Conservation (phyloP, 495 filamentous ascomycete genomes). For the Tuber calosporum region DNA sequence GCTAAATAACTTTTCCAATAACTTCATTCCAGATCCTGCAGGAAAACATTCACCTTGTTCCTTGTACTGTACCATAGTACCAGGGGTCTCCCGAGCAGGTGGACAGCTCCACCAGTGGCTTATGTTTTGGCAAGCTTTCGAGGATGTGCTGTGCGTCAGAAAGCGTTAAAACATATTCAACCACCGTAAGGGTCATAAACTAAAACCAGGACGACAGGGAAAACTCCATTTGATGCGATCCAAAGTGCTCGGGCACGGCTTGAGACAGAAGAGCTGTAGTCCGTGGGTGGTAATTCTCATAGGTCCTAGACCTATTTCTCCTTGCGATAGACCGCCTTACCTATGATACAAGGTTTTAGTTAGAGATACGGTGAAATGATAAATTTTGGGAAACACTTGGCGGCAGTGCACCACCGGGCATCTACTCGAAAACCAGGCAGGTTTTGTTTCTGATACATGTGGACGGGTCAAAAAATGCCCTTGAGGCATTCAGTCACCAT, state of each 20-base stretch:
- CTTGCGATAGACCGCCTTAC: neutral
- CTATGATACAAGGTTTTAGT: neutral
- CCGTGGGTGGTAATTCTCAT: neutral
- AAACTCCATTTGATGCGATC: neutral
- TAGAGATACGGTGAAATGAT: neutral
- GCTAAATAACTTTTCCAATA: too few relatives aligned
- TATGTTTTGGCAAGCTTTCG: neutral
- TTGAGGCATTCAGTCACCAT: neutral
- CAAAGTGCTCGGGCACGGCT: too few relatives aligned
- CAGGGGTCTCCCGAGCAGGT: neutral
- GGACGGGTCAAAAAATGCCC: neutral
- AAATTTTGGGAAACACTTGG: neutral
- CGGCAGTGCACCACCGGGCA: constrained; percentile 1
- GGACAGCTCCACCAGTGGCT: neutral
- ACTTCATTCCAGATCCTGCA: too few relatives aligned
- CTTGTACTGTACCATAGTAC: too few relatives aligned
- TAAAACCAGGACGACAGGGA: neutral
- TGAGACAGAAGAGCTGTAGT: neutral
- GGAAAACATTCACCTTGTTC: too few relatives aligned
- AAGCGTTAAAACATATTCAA: neutral
- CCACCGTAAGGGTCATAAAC: neutral
- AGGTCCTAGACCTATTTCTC: neutral
- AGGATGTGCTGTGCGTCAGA: neutral
- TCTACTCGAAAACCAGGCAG: neutral
- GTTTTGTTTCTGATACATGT: neutral